Evolutionary conservation across 2,329 filamentous ascomycete species (phyloP), one percentile per base, ranked within the genome.

Genomic region (Achaetomium macrosporum): DNA sequence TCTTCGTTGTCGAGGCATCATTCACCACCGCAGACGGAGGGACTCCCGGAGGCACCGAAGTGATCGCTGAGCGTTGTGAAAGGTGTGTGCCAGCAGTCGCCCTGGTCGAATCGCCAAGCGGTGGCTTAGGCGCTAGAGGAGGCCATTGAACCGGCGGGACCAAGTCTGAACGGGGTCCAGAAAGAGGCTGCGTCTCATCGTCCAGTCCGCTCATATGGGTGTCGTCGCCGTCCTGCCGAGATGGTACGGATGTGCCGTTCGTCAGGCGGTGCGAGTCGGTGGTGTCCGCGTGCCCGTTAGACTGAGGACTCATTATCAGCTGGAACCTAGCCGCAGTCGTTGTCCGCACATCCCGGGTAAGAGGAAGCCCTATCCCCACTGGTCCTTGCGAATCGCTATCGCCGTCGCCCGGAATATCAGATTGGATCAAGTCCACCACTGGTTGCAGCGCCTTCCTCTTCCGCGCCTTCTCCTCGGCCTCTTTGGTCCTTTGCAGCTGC

Each of bases 1-100:
- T 91, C 70, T 95, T 93, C n/a, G 91, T 96, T 1, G 91, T 95
- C 2, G 90, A 95, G 1, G 90, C 92, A 63, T 95, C 90, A 63
- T 97, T 96, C 49, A 84, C 73, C 54, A 79, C 68, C 12, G 77
- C 78, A 25, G 78, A 81, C 13, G 81, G 81, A 5, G 79, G 81
- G 49, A 82, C 71, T 4, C 79, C 81, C 0, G 75, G 70, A 1
- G 82, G 79, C 2, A 85, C 68, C 17, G 78, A 72, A 15, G 80
- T 83, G 42, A 84, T 69, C 1, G 73, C 76, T 5, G 84, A 86
- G 42, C 76, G 71, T 65, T 88, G 87, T 1, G 86, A 88, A 19
- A 83, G 73, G 55, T 82, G 80, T 2, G 77, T 81, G 53, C 66
- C 80, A 1, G 70, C 64, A 1, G 70, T 73, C 9, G 69, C 71